These are phyloP conservation scores for Suhomyces kilbournensis DNA, from an alignment of 805 yeast genomes.

Conservation along the genomic window DNA sequence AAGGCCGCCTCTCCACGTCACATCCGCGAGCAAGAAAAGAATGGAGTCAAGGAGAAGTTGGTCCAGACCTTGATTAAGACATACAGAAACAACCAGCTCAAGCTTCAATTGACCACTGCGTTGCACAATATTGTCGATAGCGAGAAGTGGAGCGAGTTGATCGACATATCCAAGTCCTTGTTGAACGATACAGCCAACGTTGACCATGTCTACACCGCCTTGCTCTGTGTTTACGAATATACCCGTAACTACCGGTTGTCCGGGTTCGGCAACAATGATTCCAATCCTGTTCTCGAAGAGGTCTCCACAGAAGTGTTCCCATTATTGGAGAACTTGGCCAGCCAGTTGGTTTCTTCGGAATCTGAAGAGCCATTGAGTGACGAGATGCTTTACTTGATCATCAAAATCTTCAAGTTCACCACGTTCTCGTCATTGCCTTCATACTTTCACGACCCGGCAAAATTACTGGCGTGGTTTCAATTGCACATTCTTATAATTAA, in stretches of 20 bases:
- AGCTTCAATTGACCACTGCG: constrained; percentile 57
- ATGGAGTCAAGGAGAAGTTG: constrained; percentile 34
- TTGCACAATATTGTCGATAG: constrained; percentile 50
- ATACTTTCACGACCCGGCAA: constrained; percentile 33
- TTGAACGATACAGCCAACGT: constrained; percentile 34
- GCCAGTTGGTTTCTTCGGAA: constrained; percentile 23
- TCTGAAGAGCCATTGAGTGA: constrained; percentile 16
- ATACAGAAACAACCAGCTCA: constrained; percentile 36
- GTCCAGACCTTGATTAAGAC: constrained; percentile 41
- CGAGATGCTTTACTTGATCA: constrained; percentile 38
- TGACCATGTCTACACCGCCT: constrained; percentile 38
- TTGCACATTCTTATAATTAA: constrained; percentile 36
- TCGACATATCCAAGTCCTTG: constrained; percentile 43
- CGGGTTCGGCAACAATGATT: constrained; percentile 41
- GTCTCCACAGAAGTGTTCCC: constrained; percentile 37
- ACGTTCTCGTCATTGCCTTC: constrained; percentile 38
- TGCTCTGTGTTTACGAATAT: constrained; percentile 40
- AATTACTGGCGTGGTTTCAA: constrained; percentile 42
- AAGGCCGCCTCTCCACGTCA: constrained; percentile 20
- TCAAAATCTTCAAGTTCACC: constrained; percentile 40
- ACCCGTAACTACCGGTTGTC: constrained; percentile 41
- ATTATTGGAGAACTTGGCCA: constrained; percentile 29
- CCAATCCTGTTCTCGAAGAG: constrained; percentile 41
- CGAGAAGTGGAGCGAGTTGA: constrained; percentile 46
- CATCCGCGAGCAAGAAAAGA: constrained; percentile 34